These are phyloP conservation scores for Leptomonas pyrrhocoris DNA, from an alignment of 208 protist species.

Conservation along the genomic window DNA sequence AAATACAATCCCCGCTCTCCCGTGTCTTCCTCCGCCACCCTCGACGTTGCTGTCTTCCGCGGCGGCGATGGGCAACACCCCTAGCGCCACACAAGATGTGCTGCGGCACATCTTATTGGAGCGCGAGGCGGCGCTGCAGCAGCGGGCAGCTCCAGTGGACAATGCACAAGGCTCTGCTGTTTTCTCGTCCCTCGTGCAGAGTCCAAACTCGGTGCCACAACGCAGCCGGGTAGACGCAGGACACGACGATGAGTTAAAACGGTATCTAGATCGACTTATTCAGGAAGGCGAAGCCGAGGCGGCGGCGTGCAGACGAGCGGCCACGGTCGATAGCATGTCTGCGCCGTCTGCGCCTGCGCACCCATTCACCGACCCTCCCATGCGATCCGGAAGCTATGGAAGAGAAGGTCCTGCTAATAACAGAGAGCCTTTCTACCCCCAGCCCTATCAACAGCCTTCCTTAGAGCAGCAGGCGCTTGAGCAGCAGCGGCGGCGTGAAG, in stretches of 20 bases:
- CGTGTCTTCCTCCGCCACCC: not conserved
- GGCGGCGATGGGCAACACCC: not conserved
- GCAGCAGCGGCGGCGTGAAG: constrained; percentile 19
- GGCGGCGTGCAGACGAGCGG: constrained; percentile 17
- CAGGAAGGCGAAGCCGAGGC: constrained; percentile 36
- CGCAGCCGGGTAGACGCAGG: not conserved
- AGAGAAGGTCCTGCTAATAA: not conserved
- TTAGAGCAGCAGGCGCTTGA: not conserved
- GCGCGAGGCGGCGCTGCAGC: constrained; percentile 23
- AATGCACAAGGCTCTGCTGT: not conserved
- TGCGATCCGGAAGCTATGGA: not conserved
- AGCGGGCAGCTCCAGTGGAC: not conserved
- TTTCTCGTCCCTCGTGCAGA: constrained; percentile 5
- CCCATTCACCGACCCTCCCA: not conserved
- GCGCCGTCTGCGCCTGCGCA: not conserved
- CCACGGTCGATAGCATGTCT: not conserved
- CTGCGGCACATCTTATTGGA: constrained; percentile 25
- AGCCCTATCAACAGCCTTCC: not conserved
- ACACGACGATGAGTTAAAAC: not conserved
- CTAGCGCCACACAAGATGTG: constrained; percentile 24
- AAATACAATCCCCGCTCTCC: not conserved
- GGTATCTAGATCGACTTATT: constrained; percentile 40
- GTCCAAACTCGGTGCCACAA: not conserved
- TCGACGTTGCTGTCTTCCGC: not conserved
- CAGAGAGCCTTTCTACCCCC: not conserved